A percentile compares a stretch with the other conserved stretches of the same genome.
Conservation (phyloP, 75 land plant genomes). For the Pseudotsuga menziesii region DNA sequence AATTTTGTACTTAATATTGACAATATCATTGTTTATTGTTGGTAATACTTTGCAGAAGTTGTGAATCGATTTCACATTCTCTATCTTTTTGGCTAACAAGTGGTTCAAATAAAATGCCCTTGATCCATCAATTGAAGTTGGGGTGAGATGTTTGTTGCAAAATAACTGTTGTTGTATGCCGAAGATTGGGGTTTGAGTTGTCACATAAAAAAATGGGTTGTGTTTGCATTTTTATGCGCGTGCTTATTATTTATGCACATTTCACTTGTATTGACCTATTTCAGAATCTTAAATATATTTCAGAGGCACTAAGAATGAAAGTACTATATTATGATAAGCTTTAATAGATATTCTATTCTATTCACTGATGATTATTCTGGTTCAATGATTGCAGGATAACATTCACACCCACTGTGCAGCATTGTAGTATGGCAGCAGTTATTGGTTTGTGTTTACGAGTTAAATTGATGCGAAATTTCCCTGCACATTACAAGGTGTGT, state of each 20-base stretch:
- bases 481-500: conserved; percentile 79
- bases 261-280: background rate
- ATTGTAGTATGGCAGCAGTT: conserved; percentile 94
- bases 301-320: too few relatives aligned
- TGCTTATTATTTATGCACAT: background rate
- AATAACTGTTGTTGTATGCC: background rate
- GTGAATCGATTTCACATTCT: too few relatives aligned
- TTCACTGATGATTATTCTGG: background rate
- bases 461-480: conserved; percentile 70
- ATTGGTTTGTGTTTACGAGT: conserved; percentile 85
- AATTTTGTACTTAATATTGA: too few relatives aligned
- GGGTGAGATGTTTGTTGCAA: background rate
- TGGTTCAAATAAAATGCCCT: too few relatives aligned
- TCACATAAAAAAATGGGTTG: background rate
- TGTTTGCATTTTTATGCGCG: background rate
- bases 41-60: too few relatives aligned
- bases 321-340: too few relatives aligned
- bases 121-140: too few relatives aligned
- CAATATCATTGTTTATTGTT: too few relatives aligned
- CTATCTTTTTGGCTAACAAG: too few relatives aligned
- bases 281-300: background rate
- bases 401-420: conserved; percentile 90
- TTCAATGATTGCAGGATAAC: conserved; percentile 52
- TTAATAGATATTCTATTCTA: background rate
- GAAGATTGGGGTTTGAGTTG: background rate